phyloP scores from a whole-genome alignment of 2,329 filamentous ascomycete species.

The Mycosphaerelloides madeirae region DNA sequence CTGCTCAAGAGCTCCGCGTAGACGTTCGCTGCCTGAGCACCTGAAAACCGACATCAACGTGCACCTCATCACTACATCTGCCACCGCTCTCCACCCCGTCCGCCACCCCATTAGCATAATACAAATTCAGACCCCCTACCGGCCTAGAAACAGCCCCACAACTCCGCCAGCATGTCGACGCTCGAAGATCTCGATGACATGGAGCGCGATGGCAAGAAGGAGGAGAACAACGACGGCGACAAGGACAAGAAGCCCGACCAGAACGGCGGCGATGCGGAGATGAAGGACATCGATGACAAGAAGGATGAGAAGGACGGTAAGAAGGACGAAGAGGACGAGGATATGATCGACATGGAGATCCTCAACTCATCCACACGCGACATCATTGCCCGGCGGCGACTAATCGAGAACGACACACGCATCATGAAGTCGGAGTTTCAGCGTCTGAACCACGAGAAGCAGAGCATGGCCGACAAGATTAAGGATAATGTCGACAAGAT shows the following conservation, averaged over 20 bases:
- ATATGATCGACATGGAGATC: conserved; percentile 88
- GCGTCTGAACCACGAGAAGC: conserved; percentile 89
- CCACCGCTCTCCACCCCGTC: background rate
- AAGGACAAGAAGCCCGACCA: conserved; percentile 54
- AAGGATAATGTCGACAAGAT: conserved; percentile 99
- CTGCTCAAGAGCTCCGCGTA: too few relatives aligned
- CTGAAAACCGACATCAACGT: background rate
- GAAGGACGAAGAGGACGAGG: conserved; percentile 64
- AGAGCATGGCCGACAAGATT: conserved; percentile 95
- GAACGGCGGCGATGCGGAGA: conserved; percentile 71
- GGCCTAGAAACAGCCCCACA: background rate
- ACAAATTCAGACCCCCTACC: background rate
- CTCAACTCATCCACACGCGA: conserved; percentile 89
- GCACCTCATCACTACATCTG: background rate
- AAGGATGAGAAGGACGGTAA: conserved; percentile 52
- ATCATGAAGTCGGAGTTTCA: conserved; percentile 99
- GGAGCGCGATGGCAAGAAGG: conserved; percentile 72
- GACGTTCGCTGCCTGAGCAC: too few relatives aligned
- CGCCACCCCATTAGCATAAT: background rate
- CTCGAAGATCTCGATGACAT: conserved; percentile 89
- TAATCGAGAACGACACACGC: conserved; percentile 94
- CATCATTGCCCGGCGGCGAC: conserved; percentile 81
- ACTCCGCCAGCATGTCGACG: conserved; percentile 69
- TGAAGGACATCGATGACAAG: conserved; percentile 72
- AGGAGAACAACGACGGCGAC: conserved; percentile 53